Evolutionary conservation across 352 stramenopile genomes (phyloP), one percentile per base, ranked within the genome.

Genomic region (Plasmopara viticola): DNA sequence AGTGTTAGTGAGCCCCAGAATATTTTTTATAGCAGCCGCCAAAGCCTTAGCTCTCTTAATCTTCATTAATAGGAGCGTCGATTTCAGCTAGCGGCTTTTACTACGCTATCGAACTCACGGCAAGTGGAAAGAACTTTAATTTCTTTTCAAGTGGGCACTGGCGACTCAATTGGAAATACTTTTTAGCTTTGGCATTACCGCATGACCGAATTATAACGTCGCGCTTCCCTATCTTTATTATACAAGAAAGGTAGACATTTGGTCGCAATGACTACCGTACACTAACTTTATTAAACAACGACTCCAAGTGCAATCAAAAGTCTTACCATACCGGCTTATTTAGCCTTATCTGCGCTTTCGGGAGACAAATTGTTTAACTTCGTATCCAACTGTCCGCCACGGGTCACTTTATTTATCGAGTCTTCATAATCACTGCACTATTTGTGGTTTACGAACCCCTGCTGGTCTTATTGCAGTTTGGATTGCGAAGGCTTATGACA

Each of bases 401-500:
- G 41, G 17, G 6, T 3, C 34, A 8, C 18, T 5, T 5, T 13
- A 12, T 15, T 34, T 46, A 1, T n/a, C 17, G 17, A 18, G 31
- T 33, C 2, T 46, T 12, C 20, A 31, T 9, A 3, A 46, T 41
- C 14, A 54, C 13, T 54, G 48, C 14, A 4, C 2, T 7, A 9
- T 29, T 8, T 38, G 6, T 9, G 31, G 44, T 15, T 25, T n/a
- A 0, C 5, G 17, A 25, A 10, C 8, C 17, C 38, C 48, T 5
- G 39, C 38, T 17, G 38, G 48, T 6, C 28, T 38, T 1, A 33
- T 17, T 47, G 38, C 38, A n/a, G n/a, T n/a, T n/a, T n/a, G n/a
- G n/a, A n/a, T 48, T 30, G 48, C 20, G 2, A 54, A 54, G 29
- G 48, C 48, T n/a, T 33, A 41, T 29, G 48, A 48, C n/a, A 53